Percentiles rank a stretch among this genome's conserved stretches.
These are phyloP conservation scores for Porodaedalea pini DNA, from an alignment of 1,284 basidiomycete genomes.

Conservation along the genomic window DNA sequence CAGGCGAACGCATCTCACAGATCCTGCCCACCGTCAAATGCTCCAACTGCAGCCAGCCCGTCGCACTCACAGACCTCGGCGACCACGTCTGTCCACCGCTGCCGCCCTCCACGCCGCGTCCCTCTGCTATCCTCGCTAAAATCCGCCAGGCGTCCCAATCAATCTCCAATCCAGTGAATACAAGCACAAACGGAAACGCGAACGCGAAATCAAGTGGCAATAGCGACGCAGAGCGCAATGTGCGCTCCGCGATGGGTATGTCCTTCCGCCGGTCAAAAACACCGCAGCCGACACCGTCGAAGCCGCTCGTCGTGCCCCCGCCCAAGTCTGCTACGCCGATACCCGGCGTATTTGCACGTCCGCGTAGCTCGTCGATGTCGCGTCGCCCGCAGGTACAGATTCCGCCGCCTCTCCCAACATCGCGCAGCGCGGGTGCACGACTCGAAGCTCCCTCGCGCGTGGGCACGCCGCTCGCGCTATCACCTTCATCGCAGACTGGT, in stretches of 20 bases:
- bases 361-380: slow-evolving; percentile 7
- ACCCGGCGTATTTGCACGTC: not conserved
- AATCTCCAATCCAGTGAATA: not conserved
- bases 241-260: not conserved
- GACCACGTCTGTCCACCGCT: slow-evolving; percentile 22
- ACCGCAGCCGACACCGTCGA: slow-evolving; percentile 7
- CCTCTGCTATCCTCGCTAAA: slow-evolving; percentile 17
- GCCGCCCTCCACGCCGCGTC: slow-evolving; percentile 14
- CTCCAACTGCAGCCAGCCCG: slow-evolving; percentile 66
- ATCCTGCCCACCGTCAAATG: slow-evolving; percentile 79
- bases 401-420: slow-evolving; percentile 6
- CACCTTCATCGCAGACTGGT: not conserved
- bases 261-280: slow-evolving; percentile 17
- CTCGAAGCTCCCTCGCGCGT: not conserved
- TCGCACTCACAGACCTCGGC: slow-evolving; percentile 32
- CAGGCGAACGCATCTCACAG: slow-evolving; percentile 57
- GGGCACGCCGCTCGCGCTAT: slow-evolving; percentile 2
- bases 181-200: not conserved
- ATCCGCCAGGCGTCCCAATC: slow-evolving; percentile 18
- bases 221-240: not conserved
- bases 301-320: slow-evolving; percentile 3
- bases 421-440: not conserved
- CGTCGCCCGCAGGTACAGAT: slow-evolving; percentile 7
- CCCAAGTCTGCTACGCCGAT: not conserved
- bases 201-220: not conserved